phyloP scores from a whole-genome alignment of 805 yeast genomes.

The Metschnikowia koreensis region DNA sequence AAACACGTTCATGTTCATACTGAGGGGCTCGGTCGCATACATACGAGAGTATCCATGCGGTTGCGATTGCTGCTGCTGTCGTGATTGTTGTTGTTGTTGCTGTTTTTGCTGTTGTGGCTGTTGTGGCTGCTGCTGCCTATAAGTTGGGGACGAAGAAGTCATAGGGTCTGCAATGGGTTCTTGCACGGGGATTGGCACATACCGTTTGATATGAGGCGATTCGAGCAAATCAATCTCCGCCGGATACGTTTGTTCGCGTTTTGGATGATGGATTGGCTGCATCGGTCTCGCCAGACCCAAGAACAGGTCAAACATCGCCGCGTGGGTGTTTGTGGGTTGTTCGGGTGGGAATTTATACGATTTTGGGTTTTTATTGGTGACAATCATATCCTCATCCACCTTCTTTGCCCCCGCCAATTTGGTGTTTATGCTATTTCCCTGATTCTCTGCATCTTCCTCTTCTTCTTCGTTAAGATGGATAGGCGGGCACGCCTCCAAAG shows the following conservation, averaged over 20 bases:
- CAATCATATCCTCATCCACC: slow-evolving; percentile 41
- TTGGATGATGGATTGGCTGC: slow-evolving; percentile 17
- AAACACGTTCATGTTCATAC: slow-evolving; percentile 22
- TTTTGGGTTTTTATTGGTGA: slow-evolving; percentile 47
- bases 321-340: slow-evolving; percentile 23
- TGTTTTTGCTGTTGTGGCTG: not conserved
- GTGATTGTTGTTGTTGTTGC: not conserved
- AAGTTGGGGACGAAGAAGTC: not conserved
- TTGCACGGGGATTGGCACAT: slow-evolving; percentile 43
- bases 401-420: not conserved
- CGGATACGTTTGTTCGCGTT: slow-evolving; percentile 13
- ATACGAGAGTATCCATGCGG: not conserved
- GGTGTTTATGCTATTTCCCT: not conserved
- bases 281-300: slow-evolving; percentile 8
- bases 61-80: not conserved
- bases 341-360: slow-evolving; percentile 57
- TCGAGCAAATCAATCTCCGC: slow-evolving; percentile 37
- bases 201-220: slow-evolving; percentile 20
- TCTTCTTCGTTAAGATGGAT: slow-evolving; percentile 30
- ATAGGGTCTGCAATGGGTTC: slow-evolving; percentile 24
- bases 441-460: slow-evolving; percentile 16
- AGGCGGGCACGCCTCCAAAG: slow-evolving; percentile 20
- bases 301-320: slow-evolving; percentile 7
- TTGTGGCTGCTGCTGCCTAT: not conserved
- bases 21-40: slow-evolving; percentile 8